phyloP scores from a whole-genome alignment of 2,329 filamentous ascomycete species.

The Coccinonectria pachysandricola region DNA sequence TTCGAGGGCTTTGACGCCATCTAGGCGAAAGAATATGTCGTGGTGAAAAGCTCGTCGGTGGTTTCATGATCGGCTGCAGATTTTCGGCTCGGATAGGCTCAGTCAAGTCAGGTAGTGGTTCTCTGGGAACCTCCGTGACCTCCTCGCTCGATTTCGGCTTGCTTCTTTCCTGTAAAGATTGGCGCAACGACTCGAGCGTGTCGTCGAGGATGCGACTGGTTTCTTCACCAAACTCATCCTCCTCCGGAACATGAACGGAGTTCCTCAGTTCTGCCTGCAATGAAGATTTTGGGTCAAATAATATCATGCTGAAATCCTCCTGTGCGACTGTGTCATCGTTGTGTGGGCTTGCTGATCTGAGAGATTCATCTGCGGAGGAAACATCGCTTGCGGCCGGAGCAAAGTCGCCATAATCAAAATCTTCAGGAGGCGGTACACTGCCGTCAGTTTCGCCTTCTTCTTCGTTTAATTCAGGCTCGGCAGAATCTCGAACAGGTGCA shows the following conservation, averaged over 20 bases:
- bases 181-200: slow-evolving; percentile 41
- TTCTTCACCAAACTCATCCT: slow-evolving; percentile 42
- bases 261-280: slow-evolving; percentile 32
- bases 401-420: slow-evolving; percentile 19
- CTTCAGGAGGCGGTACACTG: too few relatives aligned
- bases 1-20: slow-evolving; percentile 27
- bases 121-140: slow-evolving; percentile 4
- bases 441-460: neutral
- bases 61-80: too few relatives aligned
- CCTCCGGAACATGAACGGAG: slow-evolving; percentile 22
- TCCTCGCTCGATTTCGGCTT: slow-evolving; percentile 4
- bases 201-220: slow-evolving; percentile 48
- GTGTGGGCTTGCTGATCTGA: slow-evolving; percentile 10
- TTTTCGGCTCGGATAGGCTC: too few relatives aligned
- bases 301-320: slow-evolving; percentile 53
- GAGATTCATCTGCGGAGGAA: slow-evolving; percentile 24
- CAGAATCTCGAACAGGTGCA: slow-evolving; percentile 6
- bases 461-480: slow-evolving; percentile 7
- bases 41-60: slow-evolving; percentile 11
- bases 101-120: slow-evolving; percentile 1
- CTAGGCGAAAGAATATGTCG: slow-evolving; percentile 17
- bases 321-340: slow-evolving; percentile 34
- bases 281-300: slow-evolving; percentile 43
- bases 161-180: slow-evolving; percentile 15
- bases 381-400: slow-evolving; percentile 22